phyloP scores from a whole-genome alignment of 148 eudicot species.

The Rhododendron molle region DNA sequence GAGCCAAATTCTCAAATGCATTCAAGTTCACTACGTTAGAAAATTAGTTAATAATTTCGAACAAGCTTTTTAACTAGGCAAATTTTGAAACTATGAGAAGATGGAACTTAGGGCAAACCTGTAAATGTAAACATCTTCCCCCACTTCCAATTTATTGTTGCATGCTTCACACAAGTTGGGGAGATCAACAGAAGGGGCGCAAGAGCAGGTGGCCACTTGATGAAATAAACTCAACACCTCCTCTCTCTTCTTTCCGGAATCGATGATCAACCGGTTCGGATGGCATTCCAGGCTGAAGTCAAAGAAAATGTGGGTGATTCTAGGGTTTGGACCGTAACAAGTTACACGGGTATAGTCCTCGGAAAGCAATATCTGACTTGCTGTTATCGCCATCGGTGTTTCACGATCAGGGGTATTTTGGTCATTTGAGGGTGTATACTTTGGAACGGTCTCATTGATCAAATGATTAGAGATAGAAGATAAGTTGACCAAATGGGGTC shows the following conservation, averaged over 20 bases:
- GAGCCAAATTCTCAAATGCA: not conserved
- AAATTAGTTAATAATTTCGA: not conserved
- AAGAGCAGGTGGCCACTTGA: not conserved
- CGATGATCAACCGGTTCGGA: not conserved
- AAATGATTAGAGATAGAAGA: not conserved
- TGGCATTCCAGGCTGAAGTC: not conserved
- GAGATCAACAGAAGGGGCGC: not conserved
- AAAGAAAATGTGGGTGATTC: not conserved
- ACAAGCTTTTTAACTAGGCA: not conserved
- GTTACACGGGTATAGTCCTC: not conserved
- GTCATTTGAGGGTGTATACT: not conserved
- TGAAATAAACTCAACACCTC: not conserved
- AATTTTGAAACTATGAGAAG: not conserved
- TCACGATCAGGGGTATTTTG: not conserved
- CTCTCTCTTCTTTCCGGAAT: not conserved
- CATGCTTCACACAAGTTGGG: not conserved
- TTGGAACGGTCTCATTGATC: not conserved
- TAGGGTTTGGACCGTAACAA: constrained; percentile 1
- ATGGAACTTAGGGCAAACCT: constrained; percentile 1
- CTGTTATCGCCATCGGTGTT: not conserved
- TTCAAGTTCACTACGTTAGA: not conserved
- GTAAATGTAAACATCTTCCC: not conserved
- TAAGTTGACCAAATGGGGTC: not conserved
- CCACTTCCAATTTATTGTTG: not conserved
- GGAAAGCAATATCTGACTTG: not conserved